phyloP scores from a whole-genome alignment of 2,329 filamentous ascomycete species.

The Nannizziopsis barbatae region DNA sequence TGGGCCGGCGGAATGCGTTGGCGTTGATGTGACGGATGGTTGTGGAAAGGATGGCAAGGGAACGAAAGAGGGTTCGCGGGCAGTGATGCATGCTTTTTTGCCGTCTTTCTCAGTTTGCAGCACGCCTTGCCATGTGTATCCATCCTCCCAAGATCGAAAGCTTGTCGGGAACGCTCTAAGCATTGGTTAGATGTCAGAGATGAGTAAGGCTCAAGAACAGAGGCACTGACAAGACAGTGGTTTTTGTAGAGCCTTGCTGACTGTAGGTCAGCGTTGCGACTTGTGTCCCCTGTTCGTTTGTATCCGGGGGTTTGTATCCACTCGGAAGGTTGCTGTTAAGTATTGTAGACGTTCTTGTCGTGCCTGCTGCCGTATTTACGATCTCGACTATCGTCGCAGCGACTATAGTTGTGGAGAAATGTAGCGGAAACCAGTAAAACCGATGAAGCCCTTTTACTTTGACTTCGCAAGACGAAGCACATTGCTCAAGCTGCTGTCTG shows the following conservation, averaged over 20 bases:
- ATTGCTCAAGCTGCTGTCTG: neutral
- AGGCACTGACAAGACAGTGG: neutral
- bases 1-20: neutral
- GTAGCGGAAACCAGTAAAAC: neutral
- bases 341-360: constrained; percentile 3
- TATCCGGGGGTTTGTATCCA: neutral
- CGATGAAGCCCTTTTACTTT: neutral
- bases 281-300: constrained; percentile 1
- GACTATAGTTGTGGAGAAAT: constrained; percentile 1
- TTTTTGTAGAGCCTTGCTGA: constrained; percentile 4
- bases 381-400: constrained; percentile 2
- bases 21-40: neutral
- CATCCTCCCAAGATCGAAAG: neutral
- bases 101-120: neutral
- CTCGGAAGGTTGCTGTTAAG: neutral
- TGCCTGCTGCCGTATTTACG: neutral
- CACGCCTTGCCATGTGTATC: constrained; percentile 1
- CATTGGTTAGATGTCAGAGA: neutral
- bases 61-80: neutral
- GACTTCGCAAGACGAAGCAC: neutral
- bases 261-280: constrained; percentile 1
- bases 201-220: neutral
- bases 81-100: neutral
- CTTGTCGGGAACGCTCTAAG: constrained; percentile 2
- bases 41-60: neutral